Evolutionary conservation across 2,329 filamentous ascomycete species (phyloP).

Genomic region (Ophiognomonia clavigignenti-juglandacearum): DNA sequence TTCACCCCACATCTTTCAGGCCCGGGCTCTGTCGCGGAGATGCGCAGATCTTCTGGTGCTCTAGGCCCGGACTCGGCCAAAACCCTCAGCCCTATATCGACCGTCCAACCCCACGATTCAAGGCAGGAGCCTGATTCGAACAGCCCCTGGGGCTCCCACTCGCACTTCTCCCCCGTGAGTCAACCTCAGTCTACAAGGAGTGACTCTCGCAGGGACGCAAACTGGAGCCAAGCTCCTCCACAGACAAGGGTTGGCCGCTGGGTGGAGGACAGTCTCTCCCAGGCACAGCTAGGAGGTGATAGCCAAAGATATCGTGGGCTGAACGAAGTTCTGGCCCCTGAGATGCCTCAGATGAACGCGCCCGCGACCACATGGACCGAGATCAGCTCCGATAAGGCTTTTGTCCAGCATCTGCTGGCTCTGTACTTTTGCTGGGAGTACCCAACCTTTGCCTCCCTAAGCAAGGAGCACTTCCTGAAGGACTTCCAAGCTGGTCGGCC

Average conservation of each 20-base stretch:
- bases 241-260: conserved; percentile 45
- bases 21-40: not conserved
- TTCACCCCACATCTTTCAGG: conserved; percentile 24
- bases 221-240: conserved; percentile 36
- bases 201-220: conserved; percentile 43
- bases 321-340: conserved; percentile 45
- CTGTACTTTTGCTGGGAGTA: conserved; percentile 75
- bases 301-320: conserved; percentile 33
- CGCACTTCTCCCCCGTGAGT: conserved; percentile 36
- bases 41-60: not conserved
- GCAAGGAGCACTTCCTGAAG: conserved; percentile 64
- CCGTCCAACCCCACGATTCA: conserved; percentile 25
- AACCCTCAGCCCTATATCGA: conserved; percentile 26
- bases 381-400: conserved; percentile 50
- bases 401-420: conserved; percentile 60
- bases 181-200: conserved; percentile 42
- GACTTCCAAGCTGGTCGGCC: conserved; percentile 58
- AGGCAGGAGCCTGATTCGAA: conserved; percentile 36
- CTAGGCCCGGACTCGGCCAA: not conserved
- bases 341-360: conserved; percentile 37
- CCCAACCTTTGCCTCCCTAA: conserved; percentile 68
- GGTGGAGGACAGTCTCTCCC: conserved; percentile 32
- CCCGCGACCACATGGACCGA: conserved; percentile 52
- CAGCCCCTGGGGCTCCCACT: conserved; percentile 40
- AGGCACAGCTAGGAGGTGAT: conserved; percentile 3